Conservation (phyloP, 1,284 basidiomycete species). For the Ustilago xerochloae region DNA sequence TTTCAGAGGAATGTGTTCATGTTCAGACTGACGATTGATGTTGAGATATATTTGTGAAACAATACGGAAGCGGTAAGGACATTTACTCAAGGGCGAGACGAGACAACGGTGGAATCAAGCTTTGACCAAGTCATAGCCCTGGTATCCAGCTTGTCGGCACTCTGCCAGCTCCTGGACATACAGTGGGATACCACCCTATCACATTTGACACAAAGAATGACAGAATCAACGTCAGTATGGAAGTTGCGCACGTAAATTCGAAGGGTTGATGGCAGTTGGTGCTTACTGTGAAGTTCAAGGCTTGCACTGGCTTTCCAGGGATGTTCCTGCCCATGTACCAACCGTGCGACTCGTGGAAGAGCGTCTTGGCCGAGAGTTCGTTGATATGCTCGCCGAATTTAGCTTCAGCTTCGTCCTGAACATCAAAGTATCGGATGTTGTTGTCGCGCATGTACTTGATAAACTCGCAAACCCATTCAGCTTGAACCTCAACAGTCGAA, state of each 20-base stretch:
- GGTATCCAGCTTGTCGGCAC: constrained; percentile 32
- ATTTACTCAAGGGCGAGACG: background rate
- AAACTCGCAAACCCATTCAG: constrained; percentile 46
- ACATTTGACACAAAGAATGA: background rate
- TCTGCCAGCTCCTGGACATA: constrained; percentile 49
- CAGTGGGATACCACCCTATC: constrained; percentile 45
- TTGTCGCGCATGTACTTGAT: constrained; percentile 50
- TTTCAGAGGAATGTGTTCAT: no score
- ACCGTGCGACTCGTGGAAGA: constrained; percentile 53
- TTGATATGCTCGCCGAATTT: constrained; percentile 49
- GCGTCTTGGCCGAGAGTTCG: constrained; percentile 49
- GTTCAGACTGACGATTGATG: background rate
- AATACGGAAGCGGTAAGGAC: no score
- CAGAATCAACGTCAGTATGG: background rate
- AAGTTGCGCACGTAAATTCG: background rate
- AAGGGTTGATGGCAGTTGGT: background rate
- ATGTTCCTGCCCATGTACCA: constrained; percentile 57
- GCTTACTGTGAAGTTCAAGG: constrained; percentile 42
- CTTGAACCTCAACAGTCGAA: constrained; percentile 49
- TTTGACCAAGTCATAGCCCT: constrained; percentile 36
- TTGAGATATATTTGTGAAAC: no score
- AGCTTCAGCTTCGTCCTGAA: constrained; percentile 41
- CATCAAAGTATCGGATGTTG: constrained; percentile 44
- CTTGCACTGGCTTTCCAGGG: constrained; percentile 46
- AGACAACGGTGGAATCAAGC: constrained; percentile 10